Percentiles rank a stretch among this genome's conserved stretches.
phyloP scores from a whole-genome alignment of 192 early-diverging fungal species.

The Chytriomyces sp. region DNA sequence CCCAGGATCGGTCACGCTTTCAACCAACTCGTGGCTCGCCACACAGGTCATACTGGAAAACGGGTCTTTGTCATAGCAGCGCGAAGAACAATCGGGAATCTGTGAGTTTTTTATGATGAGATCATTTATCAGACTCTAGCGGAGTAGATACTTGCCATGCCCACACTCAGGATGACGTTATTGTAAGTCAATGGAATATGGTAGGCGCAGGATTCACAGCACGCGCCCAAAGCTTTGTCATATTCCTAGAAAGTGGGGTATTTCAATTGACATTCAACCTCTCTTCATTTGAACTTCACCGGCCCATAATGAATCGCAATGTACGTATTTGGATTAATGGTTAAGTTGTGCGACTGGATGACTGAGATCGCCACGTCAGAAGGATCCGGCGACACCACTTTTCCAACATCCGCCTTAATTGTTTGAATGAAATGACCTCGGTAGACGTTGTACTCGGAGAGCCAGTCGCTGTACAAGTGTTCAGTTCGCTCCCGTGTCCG shows the following conservation, averaged over 20 bases:
- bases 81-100: not conserved
- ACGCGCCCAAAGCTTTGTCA: not conserved
- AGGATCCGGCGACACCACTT: not conserved
- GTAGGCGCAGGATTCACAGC: not conserved
- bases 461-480: not conserved
- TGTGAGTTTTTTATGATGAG: too few relatives aligned
- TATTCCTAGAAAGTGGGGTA: not conserved
- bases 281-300: not conserved
- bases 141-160: not conserved
- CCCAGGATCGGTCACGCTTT: too few relatives aligned
- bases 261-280: not conserved
- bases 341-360: not conserved
- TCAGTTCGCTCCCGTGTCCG: not conserved
- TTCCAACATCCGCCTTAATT: not conserved
- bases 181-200: not conserved
- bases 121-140: not conserved
- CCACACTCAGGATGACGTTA: not conserved
- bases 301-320: not conserved
- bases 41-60: not conserved
- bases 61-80: not conserved
- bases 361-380: not conserved
- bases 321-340: not conserved
- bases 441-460: not conserved
- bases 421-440: not conserved
- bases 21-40: not conserved